Evolutionary conservation across 176 grass and related monocot genomes (phyloP).

Genomic region (Cymbopogon citratus): DNA sequence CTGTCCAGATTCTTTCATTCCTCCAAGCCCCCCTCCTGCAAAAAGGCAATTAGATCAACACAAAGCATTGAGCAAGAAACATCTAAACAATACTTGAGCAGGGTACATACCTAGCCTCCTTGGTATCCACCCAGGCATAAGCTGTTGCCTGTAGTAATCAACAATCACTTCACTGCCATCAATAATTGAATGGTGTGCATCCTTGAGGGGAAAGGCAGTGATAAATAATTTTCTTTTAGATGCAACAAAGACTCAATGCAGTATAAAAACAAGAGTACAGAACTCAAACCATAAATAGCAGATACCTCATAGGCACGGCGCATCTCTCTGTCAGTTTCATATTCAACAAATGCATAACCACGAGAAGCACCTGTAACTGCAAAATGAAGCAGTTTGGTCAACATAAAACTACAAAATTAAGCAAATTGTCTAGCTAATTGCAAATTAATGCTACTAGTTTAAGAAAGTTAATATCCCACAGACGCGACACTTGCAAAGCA

Average conservation of each 20-base stretch:
- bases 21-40: conserved; percentile 84
- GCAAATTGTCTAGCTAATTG: neutral
- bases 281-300: neutral
- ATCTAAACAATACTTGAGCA: neutral
- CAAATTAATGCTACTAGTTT: neutral
- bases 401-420: neutral
- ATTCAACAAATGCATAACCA: conserved; percentile 96
- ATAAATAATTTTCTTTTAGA: neutral
- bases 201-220: conserved; percentile 36
- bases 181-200: conserved; percentile 78
- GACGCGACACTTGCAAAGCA: neutral
- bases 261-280: neutral
- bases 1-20: conserved; percentile 97
- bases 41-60: neutral
- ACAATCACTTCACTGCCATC: conserved; percentile 88
- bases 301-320: conserved; percentile 68
- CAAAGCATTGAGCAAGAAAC: conserved; percentile 8
- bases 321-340: conserved; percentile 84
- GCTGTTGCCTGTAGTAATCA: conserved; percentile 87
- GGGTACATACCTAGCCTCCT: conserved; percentile 65
- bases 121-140: conserved; percentile 97
- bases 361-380: conserved; percentile 83
- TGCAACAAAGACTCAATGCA: neutral
- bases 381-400: neutral
- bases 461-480: neutral